phyloP scores from a whole-genome alignment of 257 asterid species.

The Knoxia roxburghii region DNA sequence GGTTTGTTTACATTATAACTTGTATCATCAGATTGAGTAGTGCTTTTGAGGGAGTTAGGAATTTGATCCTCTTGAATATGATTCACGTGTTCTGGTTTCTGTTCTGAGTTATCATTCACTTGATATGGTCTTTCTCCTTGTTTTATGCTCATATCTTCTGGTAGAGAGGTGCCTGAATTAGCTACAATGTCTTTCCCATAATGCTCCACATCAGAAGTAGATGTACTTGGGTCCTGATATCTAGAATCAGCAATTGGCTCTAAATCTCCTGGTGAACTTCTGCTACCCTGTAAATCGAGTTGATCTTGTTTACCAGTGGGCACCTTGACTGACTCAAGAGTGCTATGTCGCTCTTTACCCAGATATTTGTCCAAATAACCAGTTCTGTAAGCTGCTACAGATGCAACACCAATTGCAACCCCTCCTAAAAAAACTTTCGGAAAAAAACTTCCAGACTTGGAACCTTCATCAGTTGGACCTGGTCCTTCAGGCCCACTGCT shows the following conservation, averaged over 20 bases:
- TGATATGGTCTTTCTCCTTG: slow-evolving; percentile 38
- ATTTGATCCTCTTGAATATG: slow-evolving; percentile 31
- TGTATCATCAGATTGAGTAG: slow-evolving; percentile 37
- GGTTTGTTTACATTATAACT: slow-evolving; percentile 26
- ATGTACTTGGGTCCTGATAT: slow-evolving; percentile 30
- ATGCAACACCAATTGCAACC: slow-evolving; percentile 58
- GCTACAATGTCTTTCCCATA: slow-evolving; percentile 35
- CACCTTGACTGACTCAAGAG: slow-evolving; percentile 28
- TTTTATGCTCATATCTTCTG: slow-evolving; percentile 32
- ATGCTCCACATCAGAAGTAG: slow-evolving; percentile 32
- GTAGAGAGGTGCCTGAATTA: slow-evolving; percentile 28
- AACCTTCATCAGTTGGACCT: slow-evolving; percentile 32
- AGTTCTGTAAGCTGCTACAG: slow-evolving; percentile 62
- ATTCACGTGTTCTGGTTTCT: slow-evolving; percentile 28
- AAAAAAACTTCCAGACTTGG: slow-evolving; percentile 43
- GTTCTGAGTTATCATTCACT: slow-evolving; percentile 31
- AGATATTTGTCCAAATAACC: slow-evolving; percentile 56
- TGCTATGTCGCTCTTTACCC: slow-evolving; percentile 41
- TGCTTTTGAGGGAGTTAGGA: slow-evolving; percentile 31
- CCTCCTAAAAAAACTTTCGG: slow-evolving; percentile 63
- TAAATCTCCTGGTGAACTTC: slow-evolving; percentile 22
- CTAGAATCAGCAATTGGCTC: slow-evolving; percentile 20
- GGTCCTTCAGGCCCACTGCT: slow-evolving; percentile 40
- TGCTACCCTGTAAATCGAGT: slow-evolving; percentile 23
- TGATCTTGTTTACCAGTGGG: slow-evolving; percentile 18